Base-by-base conservation (phyloP, 768 basidiomycete genomes). In the Rhodotorula toruloides region DNA sequence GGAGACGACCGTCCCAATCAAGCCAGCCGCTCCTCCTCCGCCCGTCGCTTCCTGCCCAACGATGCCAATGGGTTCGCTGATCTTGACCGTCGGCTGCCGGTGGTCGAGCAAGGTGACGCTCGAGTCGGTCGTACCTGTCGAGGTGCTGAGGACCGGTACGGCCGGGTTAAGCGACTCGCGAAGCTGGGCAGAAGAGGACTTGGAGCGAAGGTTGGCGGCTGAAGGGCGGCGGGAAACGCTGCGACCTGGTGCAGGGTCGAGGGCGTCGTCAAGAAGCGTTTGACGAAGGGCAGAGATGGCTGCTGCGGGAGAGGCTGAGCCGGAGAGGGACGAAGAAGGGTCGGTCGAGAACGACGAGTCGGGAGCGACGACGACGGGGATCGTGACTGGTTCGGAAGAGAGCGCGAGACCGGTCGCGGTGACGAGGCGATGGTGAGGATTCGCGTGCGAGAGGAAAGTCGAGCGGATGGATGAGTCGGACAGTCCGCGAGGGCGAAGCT, bases 381-480 rank as follows among this genome's bases (percentile, higher is more conserved):
- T 31, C 5, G 42, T 53, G 6, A 40, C 59, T 0, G 61, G 42
- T 34, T 68, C 71, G 48, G 58, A 61, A 22, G 67, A 62, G 39
- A 65, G 60, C 31, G 37, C 79, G 78, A n/a, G 80, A 81, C 9
- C 77, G 80, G 54, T 87, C 83, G 60, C 70, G 25, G 72, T 70
- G 36, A 75, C 40, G 37, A 74, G 56, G 14, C 74, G 73, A n/a
- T 71, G 66, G 27, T 73, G 69, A 10, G 74, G 72, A n/a, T 62
- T 61, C 2, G 67, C 74, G 36, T 79, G 77, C 39, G 78, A 81
- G 65, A 85, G 79, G 78, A 89, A 94, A 0, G 90, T 90, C 8
- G 90, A 87, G 67, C 86, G 89, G 66, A 97, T 91, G 3, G 90
- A 93, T 1, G 91, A 93, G 76, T 97, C 94, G 3, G 89, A 91